Conservation (phyloP, 257 asterid species). For the Capsicum rhomboideum region DNA sequence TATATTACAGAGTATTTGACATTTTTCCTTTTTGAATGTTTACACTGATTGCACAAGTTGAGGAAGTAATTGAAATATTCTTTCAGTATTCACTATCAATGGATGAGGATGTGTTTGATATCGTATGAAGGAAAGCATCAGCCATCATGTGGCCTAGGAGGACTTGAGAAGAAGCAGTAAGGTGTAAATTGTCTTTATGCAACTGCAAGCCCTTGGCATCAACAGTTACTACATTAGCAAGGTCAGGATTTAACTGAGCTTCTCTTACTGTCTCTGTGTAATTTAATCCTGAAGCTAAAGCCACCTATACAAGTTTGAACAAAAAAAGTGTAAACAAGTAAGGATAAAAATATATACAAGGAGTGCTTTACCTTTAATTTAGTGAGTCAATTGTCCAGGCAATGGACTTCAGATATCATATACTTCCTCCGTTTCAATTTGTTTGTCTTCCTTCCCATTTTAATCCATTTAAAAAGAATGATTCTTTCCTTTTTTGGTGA, state of each 20-base stretch:
- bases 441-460: no score
- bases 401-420: no score
- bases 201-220: constrained; percentile 27
- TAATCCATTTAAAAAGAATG: no score
- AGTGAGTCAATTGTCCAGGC: no score
- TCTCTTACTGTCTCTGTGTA: constrained; percentile 16
- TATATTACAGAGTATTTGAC: not conserved
- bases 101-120: not conserved
- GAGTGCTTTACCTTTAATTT: no score
- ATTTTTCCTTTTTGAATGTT: not conserved
- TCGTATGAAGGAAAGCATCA: constrained; percentile 10
- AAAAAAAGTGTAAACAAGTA: not conserved
- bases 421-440: no score
- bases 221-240: constrained; percentile 14
- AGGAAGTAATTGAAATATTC: not conserved
- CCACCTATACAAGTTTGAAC: constrained; percentile 3
- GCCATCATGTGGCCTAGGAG: constrained; percentile 27
- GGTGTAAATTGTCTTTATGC: constrained; percentile 24
- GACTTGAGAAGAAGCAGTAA: constrained; percentile 18
- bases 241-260: constrained; percentile 18
- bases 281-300: constrained; percentile 20
- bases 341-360: not conserved
- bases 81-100: not conserved
- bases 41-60: not conserved
- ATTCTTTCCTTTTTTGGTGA: no score